These are phyloP conservation scores for Backusella tuberculispora DNA, from an alignment of 192 early-diverging fungal genomes.

Conservation along the genomic window DNA sequence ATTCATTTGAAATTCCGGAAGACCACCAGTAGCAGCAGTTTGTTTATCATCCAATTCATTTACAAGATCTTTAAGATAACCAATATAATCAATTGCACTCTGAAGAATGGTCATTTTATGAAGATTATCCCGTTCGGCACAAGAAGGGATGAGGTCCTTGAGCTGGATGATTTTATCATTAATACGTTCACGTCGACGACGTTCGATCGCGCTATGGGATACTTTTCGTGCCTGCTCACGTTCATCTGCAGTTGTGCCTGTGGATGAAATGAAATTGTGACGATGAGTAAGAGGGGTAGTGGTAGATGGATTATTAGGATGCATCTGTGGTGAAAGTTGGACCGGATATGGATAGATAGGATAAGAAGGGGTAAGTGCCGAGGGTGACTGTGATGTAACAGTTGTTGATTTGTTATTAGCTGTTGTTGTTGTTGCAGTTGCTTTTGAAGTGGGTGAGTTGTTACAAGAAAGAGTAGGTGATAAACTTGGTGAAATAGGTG, in stretches of 20 bases:
- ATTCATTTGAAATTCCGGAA: slow-evolving; percentile 18
- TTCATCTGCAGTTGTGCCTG: slow-evolving; percentile 43
- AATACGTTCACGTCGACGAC: slow-evolving; percentile 81
- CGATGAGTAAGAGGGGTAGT: not conserved
- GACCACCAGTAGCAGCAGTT: too few relatives aligned
- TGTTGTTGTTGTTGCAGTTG: not conserved
- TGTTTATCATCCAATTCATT: slow-evolving; percentile 27
- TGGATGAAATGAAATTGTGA: slow-evolving; percentile 17
- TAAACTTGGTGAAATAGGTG: slow-evolving; percentile 20
- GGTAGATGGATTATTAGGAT: not conserved
- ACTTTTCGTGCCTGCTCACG: slow-evolving; percentile 76
- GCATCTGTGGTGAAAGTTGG: slow-evolving; percentile 18
- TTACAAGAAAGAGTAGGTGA: slow-evolving; percentile 11
- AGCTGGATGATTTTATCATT: slow-evolving; percentile 83
- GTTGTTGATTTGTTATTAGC: slow-evolving; percentile 6
- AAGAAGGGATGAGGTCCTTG: slow-evolving; percentile 72
- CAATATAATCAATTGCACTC: slow-evolving; percentile 75
- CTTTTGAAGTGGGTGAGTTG: not conserved
- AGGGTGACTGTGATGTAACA: not conserved
- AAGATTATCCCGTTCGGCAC: slow-evolving; percentile 63
- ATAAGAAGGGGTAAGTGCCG: slow-evolving; percentile 5
- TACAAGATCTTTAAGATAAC: slow-evolving; percentile 50
- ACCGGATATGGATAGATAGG: slow-evolving; percentile 18
- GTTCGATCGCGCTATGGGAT: slow-evolving; percentile 85
- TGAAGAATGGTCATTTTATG: slow-evolving; percentile 77